Conservation (phyloP, 768 basidiomycete species). For the Boletus pseudopeckii region DNA sequence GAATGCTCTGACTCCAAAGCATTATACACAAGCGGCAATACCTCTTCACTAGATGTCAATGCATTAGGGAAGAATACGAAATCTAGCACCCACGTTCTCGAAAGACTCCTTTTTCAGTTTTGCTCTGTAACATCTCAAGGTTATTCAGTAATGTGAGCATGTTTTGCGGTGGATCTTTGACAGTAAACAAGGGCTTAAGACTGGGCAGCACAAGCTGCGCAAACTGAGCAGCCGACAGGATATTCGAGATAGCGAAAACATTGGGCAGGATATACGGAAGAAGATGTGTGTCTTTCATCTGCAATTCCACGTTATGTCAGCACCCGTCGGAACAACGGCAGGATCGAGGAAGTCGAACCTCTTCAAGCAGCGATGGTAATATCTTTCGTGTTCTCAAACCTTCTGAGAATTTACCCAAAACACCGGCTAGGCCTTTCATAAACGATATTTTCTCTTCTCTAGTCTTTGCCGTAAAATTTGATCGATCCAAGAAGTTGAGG, state of each 20-base stretch:
- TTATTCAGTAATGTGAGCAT: constrained; percentile 94
- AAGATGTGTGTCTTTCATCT: constrained; percentile 94
- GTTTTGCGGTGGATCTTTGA: constrained; percentile 96
- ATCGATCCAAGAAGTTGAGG: constrained; percentile 91
- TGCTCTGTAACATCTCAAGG: constrained; percentile 78
- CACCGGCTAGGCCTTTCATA: constrained; percentile 82
- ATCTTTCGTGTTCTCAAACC: constrained; percentile 85
- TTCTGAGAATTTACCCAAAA: constrained; percentile 83
- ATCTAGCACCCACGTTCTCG: constrained; percentile 67
- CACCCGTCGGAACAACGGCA: neutral
- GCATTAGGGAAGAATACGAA: neutral
- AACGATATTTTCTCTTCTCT: constrained; percentile 95
- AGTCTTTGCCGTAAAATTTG: constrained; percentile 91
- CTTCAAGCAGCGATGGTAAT: constrained; percentile 87
- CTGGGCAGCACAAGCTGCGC: constrained; percentile 77
- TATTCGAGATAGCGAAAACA: constrained; percentile 83
- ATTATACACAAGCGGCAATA: constrained; percentile 94
- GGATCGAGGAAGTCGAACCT: constrained; percentile 48
- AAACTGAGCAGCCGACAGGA: constrained; percentile 78
- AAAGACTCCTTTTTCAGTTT: constrained; percentile 84
- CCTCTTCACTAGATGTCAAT: constrained; percentile 51
- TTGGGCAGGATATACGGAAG: constrained; percentile 95
- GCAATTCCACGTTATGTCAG: constrained; percentile 9
- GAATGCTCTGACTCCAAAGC: constrained; percentile 96
- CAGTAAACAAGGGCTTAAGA: constrained; percentile 81